Evolutionary conservation across 495 filamentous ascomycete species (phyloP), one percentile per base, ranked within the genome.

Genomic region (Xylaria telfairii): DNA sequence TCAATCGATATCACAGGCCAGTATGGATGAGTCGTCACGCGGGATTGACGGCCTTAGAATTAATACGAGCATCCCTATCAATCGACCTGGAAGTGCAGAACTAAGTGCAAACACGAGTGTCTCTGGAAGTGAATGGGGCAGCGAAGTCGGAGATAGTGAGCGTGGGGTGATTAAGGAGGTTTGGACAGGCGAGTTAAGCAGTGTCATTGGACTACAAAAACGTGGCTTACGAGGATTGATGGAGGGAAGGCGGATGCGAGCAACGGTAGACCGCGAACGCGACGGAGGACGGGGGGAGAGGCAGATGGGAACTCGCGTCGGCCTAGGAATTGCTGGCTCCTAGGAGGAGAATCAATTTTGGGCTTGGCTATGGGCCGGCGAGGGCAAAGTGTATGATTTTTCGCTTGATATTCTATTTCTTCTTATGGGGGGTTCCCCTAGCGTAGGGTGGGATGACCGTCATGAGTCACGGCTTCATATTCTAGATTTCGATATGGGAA

Each of bases 121-220:
- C 17, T 82, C 79, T 21, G 83, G 84, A 30, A 84, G 80, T 39
- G 85, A 87, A 70, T 83, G 83, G 78, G 83, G 83, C 47, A 84
- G 81, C 4, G 83, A 86, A 70, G 47, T 80, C 13, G 83, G 80
- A 49, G 76, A 82, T 65, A 78, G 74, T 63, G 78, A 81, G 74
- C 74, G 69, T 66, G 74, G 74, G 65, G 79, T 59, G 74, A 77
- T 51, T 56, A 75, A 75, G 7, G 92, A 94, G 74, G 84, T 95
- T 26, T 97, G 95, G 95, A 87, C 83, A 15, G 91, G 95, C 15
- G 91, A 95, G 76, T 74, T 97, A 34, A 97, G 93, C 79, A 92
- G 92, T 62, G 95, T 98, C n/a, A 96, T 99, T 68, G 96, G 96
- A 0, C 74, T 99, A 68, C 96, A 99, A 84, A 99, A 98, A 83